phyloP scores from a whole-genome alignment of 352 stramenopile species.

The Pythium apleroticum region DNA sequence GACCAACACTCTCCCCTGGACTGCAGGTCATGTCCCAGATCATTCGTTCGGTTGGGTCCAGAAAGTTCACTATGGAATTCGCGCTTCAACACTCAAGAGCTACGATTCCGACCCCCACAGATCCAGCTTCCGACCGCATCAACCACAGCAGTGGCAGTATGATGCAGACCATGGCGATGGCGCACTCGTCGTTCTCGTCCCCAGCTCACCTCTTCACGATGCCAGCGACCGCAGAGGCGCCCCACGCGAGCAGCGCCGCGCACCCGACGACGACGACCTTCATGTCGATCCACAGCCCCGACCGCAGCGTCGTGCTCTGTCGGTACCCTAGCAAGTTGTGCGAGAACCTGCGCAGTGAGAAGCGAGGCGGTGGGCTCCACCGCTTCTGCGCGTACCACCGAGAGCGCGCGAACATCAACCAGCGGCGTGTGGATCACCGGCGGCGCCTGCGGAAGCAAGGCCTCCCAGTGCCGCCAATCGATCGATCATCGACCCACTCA shows the following conservation, averaged over 20 bases:
- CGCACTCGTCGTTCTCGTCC: neutral
- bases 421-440: constrained; percentile 24
- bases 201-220: neutral
- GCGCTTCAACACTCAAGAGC: neutral
- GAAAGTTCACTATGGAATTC: constrained; percentile 1
- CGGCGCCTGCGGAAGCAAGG: constrained; percentile 18
- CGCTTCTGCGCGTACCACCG: constrained; percentile 28
- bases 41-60: neutral
- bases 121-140: neutral
- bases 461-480: constrained; percentile 13
- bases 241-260: neutral
- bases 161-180: neutral
- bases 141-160: neutral
- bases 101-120: neutral
- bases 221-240: neutral
- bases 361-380: constrained; percentile 24
- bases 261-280: neutral
- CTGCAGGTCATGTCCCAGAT: neutral
- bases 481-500: constrained; percentile 11
- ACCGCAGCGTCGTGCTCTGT: constrained; percentile 13
- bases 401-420: constrained; percentile 25
- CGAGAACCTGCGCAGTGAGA: constrained; percentile 22
- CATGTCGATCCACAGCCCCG: constrained; percentile 7
- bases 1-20: neutral
- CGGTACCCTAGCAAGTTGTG: constrained; percentile 27